Base-by-base conservation (phyloP, 2,329 filamentous ascomycete genomes). In the Sarocladium strictum region DNA sequence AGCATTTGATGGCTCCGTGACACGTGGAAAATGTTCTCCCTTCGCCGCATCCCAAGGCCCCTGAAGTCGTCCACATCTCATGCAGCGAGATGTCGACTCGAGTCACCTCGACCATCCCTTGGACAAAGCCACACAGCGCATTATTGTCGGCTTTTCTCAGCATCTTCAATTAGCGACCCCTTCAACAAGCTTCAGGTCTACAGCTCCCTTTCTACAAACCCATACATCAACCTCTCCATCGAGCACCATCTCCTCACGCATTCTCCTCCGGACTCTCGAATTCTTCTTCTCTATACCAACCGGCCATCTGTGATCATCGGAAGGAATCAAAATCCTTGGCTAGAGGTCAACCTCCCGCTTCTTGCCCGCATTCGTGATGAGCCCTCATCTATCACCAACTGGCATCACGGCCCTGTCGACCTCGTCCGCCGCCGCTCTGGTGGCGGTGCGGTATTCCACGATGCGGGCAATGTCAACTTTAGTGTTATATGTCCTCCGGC, bases 241-340 rank as follows among this genome's bases (percentile, higher is more conserved):
- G 94, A 99, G 74, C 90, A 97, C 68, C 86, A 89, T 68, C 84
- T 99, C 27, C 81, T 97, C 7, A 84, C 89, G 63, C 83, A 84
- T 54, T 86, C 87, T 0, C 81, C 85, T 1, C 76, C 83, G 6
- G 81, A 87, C 57, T 90, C 90, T 12, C 86, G 81, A 14, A 72
- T 97, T 52, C 81, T 97, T 2, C 88, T 97, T 55, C 80, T 97
- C 52, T 99, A 97, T 73, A 81, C 84, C 63, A 97, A 99, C 72
- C 72, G 83, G 35, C 91, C 93, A 1, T 91, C 89, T 67, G 80
- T 99, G 57, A 86, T 99, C 66, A 86, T 99, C 61, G 94, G 94
- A 41, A 85, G 94, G 57, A 99, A 99, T 69, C 94, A 99, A 74
- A 99, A 99, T 68, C 94, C 94, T 54, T 99, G 93, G 94, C 78